A percentile compares a stretch with the other conserved stretches of the same genome.
Conservation (phyloP, 352 stramenopile genomes). For the Thalassiosira allenii region DNA sequence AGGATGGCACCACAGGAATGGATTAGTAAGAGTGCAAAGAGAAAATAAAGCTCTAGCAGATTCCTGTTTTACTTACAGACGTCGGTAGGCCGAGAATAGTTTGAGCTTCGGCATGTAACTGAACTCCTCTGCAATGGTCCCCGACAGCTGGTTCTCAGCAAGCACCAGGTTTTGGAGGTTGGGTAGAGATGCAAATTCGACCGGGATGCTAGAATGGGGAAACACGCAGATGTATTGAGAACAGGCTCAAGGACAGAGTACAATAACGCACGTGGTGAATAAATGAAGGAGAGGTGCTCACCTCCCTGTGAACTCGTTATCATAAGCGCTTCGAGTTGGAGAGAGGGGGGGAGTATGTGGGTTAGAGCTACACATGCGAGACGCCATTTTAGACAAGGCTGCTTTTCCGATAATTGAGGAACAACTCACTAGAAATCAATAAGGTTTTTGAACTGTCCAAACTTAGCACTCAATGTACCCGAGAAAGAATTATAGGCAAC, state of each 20-base stretch:
- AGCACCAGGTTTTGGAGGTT: constrained; percentile 74
- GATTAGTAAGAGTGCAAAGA: no score
- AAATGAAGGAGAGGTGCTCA: no score
- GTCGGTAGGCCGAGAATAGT: constrained; percentile 59
- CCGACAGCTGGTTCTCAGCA: constrained; percentile 67
- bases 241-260: no score
- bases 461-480: constrained; percentile 66
- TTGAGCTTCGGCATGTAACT: constrained; percentile 59
- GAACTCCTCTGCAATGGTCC: constrained; percentile 59
- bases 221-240: no score
- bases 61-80: constrained; percentile 20
- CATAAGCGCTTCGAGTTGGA: constrained; percentile 54
- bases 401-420: no score
- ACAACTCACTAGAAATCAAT: constrained; percentile 61
- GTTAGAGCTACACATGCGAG: no score
- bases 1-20: not conserved
- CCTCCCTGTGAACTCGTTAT: constrained; percentile 74
- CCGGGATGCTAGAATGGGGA: constrained; percentile 69
- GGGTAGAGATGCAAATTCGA: constrained; percentile 53
- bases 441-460: constrained; percentile 66
- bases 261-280: no score
- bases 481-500: constrained; percentile 78
- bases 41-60: not conserved
- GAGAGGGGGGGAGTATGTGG: no score
- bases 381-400: no score